Percentiles rank a stretch among this genome's conserved stretches.
Conservation (phyloP, 2,329 filamentous ascomycete species). For the Phialophora tarda region DNA sequence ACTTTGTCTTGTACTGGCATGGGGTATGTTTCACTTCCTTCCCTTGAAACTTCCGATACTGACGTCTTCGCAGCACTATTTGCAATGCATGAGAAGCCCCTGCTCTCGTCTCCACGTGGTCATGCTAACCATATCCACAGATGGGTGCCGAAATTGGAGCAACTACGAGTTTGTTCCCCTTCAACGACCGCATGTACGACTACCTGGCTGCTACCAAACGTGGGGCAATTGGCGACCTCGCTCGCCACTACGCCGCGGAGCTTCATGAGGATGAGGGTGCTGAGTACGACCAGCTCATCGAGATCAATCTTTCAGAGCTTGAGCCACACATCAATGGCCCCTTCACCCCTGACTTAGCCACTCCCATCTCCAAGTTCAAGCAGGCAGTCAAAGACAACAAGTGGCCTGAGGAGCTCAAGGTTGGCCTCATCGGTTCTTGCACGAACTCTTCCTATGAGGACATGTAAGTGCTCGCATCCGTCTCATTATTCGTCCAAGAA, state of each 20-base stretch:
- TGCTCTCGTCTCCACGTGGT: not conserved
- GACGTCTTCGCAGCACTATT: not conserved
- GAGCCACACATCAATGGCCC: conserved; percentile 99
- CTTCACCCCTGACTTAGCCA: conserved; percentile 97
- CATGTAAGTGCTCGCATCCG: conserved; percentile 60
- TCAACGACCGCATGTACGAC: conserved; percentile 97
- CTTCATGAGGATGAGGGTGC: conserved; percentile 86
- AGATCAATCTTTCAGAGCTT: conserved; percentile 92
- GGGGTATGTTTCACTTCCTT: conserved; percentile 53
- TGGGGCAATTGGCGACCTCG: conserved; percentile 85
- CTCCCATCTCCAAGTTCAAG: conserved; percentile 96
- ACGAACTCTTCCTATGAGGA: conserved; percentile 91
- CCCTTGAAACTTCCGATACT: not conserved
- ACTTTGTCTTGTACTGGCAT: conserved; percentile 81
- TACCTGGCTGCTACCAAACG: conserved; percentile 93
- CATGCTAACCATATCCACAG: conserved; percentile 40
- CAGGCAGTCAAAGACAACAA: conserved; percentile 90
- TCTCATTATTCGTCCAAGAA: not conserved
- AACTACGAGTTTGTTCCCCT: conserved; percentile 94
- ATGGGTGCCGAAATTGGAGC: conserved; percentile 42
- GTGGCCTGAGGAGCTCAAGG: conserved; percentile 97
- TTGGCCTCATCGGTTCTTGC: conserved; percentile 96
- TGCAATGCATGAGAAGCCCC: not conserved
- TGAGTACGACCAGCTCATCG: conserved; percentile 94
- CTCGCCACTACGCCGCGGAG: conserved; percentile 81